Evolutionary conservation across 1,284 basidiomycete genomes (phyloP), one percentile per base, ranked within the genome.

Genomic region (Cutaneotrichosporon cutaneum): DNA sequence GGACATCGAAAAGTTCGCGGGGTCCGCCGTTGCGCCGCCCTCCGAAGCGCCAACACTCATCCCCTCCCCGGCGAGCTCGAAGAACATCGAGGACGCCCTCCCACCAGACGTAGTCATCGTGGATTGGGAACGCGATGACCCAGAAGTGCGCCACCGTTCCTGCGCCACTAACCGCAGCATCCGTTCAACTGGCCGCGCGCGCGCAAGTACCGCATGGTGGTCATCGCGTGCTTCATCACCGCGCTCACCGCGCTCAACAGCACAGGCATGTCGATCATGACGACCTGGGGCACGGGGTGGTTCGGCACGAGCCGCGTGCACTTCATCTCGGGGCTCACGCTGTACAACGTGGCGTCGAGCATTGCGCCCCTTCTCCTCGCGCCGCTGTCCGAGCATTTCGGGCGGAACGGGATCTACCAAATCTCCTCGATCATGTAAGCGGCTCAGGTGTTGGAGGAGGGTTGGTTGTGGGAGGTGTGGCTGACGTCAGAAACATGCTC

Each of bases 361-460:
- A 65, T 75, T 51, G 70, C 74, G 1, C 77, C 76, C 4, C 61
- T 77, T 33, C 63, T 70, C 1, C 65, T 79, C 27, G 77, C 77
- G 9, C 77, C 77, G 0, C 52, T 75, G 14, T 74, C 72, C 35
- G 77, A 79, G 54, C 65, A 71, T 69, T 65, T 71, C 55, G 75
- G 75, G 2, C 58, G 75, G 8, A 77, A 72, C 57, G 52, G 60
- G 39, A 72, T 77, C 26, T 75, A 73, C 51, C 75, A 77, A 55
- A 60, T 74, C 16, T 71, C 73, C 2, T 35, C 36, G 3, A 30
- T 59, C n/a, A 30, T 62, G 56, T 62, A 27, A 16, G 61, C 21
- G 6, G 33, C 10, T n/a, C n/a, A n/a, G n/a, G n/a, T n/a, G n/a
- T n/a, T n/a, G n/a, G n/a, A n/a, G n/a, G n/a, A n/a, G n/a, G n/a